Evolutionary conservation across 768 basidiomycete genomes (phyloP).

Genomic region (Candolleomyces aberdarensis): DNA sequence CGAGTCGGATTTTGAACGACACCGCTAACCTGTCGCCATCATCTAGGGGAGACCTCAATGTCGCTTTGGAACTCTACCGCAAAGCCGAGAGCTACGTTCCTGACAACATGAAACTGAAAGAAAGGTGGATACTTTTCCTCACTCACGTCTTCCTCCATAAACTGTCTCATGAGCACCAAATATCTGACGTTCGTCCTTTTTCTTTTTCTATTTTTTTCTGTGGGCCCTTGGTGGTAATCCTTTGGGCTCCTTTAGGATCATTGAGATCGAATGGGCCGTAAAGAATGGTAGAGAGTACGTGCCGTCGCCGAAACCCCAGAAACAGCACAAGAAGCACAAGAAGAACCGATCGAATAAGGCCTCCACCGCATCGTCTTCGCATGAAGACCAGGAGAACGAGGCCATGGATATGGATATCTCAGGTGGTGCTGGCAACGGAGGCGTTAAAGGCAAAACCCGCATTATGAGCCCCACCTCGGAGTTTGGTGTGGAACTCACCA

Average conservation of each 20-base stretch:
- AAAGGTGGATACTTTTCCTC: constrained; percentile 81
- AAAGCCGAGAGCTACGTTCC: constrained; percentile 82
- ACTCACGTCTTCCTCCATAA: constrained; percentile 62
- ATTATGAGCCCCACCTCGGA: constrained; percentile 19
- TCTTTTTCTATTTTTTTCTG: constrained; percentile 25
- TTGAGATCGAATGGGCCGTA: constrained; percentile 79
- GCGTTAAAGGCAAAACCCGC: constrained; percentile 16
- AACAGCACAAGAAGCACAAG: constrained; percentile 35
- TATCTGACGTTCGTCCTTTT: constrained; percentile 41
- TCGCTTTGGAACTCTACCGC: constrained; percentile 77
- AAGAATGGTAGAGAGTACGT: constrained; percentile 58
- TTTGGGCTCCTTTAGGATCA: constrained; percentile 47
- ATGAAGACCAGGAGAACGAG: constrained; percentile 9
- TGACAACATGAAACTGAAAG: constrained; percentile 81
- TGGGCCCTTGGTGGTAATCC: not conserved
- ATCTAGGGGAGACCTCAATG: constrained; percentile 71
- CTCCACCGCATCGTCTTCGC: constrained; percentile 2
- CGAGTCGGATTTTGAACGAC: not conserved
- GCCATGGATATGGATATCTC: constrained; percentile 25
- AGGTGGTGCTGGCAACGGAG: constrained; percentile 14
- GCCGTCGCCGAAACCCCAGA: constrained; percentile 52
- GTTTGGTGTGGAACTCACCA: constrained; percentile 45
- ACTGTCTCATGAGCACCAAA: constrained; percentile 29
- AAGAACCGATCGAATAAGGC: constrained; percentile 20
- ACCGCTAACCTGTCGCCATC: not conserved